Percentiles rank a stretch among this genome's conserved stretches.
Conservation (phyloP, 2,329 filamentous ascomycete genomes). For the Neopestalotiopsis rosae region DNA sequence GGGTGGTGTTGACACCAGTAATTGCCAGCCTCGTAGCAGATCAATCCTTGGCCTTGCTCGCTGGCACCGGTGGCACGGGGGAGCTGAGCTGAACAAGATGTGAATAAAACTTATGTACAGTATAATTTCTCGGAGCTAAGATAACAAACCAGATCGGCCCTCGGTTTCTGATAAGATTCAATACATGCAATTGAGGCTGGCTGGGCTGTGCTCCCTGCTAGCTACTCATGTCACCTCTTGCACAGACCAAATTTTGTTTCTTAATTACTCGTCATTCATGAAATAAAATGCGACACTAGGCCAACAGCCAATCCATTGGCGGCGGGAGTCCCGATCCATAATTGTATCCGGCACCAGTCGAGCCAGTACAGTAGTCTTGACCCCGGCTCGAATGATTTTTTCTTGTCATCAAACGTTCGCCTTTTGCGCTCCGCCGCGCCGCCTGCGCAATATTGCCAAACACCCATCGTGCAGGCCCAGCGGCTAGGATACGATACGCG, state of each 20-base stretch:
- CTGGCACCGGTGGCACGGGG: not conserved
- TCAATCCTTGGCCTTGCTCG: not conserved
- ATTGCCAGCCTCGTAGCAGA: constrained; percentile 1
- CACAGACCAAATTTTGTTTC: not conserved
- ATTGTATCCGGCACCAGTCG: no score
- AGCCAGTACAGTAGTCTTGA: not conserved
- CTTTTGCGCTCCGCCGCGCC: not conserved
- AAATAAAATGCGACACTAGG: not conserved
- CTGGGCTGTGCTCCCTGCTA: not conserved
- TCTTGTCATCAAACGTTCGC: not conserved
- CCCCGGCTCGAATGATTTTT: not conserved
- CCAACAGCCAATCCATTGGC: not conserved
- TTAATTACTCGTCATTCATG: constrained; percentile 1
- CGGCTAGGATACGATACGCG: not conserved
- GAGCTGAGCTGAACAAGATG: not conserved
- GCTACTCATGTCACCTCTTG: not conserved
- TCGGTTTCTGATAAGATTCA: not conserved
- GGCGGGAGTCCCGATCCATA: not conserved
- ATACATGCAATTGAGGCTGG: not conserved
- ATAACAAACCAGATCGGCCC: not conserved
- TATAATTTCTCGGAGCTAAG: not conserved
- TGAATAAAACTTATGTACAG: not conserved
- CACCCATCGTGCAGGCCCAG: not conserved
- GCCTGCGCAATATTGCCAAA: not conserved
- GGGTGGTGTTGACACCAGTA: not conserved